Conservation (phyloP, 495 filamentous ascomycete genomes). For the Cercophora samala region DNA sequence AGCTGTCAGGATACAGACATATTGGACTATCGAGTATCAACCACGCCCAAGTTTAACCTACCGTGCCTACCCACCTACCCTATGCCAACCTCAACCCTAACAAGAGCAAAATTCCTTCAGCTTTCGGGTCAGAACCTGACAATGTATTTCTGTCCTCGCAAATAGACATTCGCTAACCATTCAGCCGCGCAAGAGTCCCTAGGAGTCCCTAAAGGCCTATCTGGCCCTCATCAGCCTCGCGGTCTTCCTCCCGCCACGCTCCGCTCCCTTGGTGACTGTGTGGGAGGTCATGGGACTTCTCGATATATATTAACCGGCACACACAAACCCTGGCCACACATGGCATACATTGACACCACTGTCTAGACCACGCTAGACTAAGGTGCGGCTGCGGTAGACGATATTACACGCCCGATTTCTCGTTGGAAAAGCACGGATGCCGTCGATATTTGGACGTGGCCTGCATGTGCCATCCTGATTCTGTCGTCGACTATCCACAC, state of each 20-base stretch:
- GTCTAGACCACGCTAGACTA: slow-evolving; percentile 21
- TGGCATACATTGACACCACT: slow-evolving; percentile 1
- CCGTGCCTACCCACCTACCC: too few species aligned
- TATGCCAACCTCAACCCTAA: neutral
- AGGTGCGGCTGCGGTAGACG: slow-evolving; percentile 2
- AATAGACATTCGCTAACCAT: neutral
- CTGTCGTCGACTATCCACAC: neutral
- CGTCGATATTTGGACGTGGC: neutral
- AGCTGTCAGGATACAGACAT: neutral
- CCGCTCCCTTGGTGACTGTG: neutral
- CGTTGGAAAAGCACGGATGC: neutral
- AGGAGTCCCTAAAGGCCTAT: neutral
- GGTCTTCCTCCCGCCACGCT: neutral
- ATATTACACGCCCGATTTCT: slow-evolving; percentile 14
- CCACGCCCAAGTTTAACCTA: neutral
- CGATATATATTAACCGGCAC: slow-evolving; percentile 30
- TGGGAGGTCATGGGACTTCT: slow-evolving; percentile 23
- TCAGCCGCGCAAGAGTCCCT: neutral
- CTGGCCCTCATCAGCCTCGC: neutral
- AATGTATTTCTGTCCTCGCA: neutral
- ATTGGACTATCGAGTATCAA: neutral
- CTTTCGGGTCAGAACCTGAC: neutral
- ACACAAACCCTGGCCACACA: slow-evolving; percentile 8
- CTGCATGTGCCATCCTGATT: neutral
- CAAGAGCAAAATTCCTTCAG: neutral